Conservation (phyloP, 345 rosid species). For the Chamaenerion angustifolium region DNA sequence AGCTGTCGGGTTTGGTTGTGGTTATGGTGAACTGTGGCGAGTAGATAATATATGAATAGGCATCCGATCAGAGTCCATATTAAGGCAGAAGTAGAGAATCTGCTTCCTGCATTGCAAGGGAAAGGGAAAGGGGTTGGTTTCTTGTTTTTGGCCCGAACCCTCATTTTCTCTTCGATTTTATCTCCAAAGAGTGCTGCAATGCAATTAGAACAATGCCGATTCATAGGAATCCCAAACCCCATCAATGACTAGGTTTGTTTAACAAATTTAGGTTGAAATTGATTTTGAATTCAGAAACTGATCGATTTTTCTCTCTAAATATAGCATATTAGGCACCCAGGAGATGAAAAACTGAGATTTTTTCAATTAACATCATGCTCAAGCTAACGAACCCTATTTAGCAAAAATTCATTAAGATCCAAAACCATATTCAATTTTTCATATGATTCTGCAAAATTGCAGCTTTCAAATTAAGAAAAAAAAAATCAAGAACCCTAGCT, state of each 20-base stretch:
- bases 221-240: slow-evolving; percentile 28
- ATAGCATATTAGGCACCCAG: too few relatives aligned
- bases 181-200: slow-evolving; percentile 49
- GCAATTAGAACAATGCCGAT: slow-evolving; percentile 25
- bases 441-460: background rate
- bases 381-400: too few relatives aligned
- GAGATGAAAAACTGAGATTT: too few relatives aligned
- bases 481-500: background rate
- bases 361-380: too few relatives aligned
- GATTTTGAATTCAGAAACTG: too few relatives aligned
- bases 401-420: too few relatives aligned
- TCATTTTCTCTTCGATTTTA: slow-evolving; percentile 45
- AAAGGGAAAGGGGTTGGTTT: slow-evolving; percentile 74
- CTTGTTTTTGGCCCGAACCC: slow-evolving; percentile 66
- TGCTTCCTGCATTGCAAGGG: slow-evolving; percentile 75
- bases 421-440: background rate
- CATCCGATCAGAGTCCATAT: slow-evolving; percentile 65
- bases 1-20: slow-evolving; percentile 13
- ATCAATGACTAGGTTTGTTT: slow-evolving; percentile 12
- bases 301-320: too few relatives aligned
- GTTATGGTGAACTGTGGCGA: slow-evolving; percentile 26
- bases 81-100: slow-evolving; percentile 36
- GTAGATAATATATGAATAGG: slow-evolving; percentile 39
- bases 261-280: background rate
- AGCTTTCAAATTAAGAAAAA: background rate